Percentiles rank a stretch among this genome's conserved stretches.
Evolutionary conservation across 2,329 filamentous ascomycete genomes (phyloP).

Genomic region (Exophiala viscosa): DNA sequence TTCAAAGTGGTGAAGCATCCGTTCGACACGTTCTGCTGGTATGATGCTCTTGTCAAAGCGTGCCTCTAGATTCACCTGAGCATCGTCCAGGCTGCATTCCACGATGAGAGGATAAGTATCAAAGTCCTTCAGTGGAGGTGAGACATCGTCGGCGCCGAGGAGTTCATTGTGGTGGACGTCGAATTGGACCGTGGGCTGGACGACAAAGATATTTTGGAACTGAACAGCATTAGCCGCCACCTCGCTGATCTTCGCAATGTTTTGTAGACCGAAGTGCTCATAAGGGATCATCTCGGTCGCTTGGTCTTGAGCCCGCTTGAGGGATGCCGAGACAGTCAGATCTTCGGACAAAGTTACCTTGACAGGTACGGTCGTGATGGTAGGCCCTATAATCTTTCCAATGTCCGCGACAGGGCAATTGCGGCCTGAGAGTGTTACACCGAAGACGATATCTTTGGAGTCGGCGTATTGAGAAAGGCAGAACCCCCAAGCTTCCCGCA

Average conservation of each 20-base stretch:
- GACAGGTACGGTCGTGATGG: slow-evolving; percentile 41
- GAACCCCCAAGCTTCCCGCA: slow-evolving; percentile 47
- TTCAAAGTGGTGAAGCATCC: slow-evolving; percentile 51
- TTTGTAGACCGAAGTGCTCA: slow-evolving; percentile 57
- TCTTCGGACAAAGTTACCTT: slow-evolving; percentile 39
- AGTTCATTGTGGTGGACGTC: no score
- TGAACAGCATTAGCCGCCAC: no score
- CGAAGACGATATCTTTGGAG: slow-evolving; percentile 48
- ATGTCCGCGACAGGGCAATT: slow-evolving; percentile 36
- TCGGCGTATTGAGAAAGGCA: slow-evolving; percentile 46
- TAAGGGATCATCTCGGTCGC: slow-evolving; percentile 58
- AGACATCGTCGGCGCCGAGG: no score
- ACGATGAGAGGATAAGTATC: slow-evolving; percentile 62
- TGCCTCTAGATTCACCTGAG: slow-evolving; percentile 57
- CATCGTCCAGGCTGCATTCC: slow-evolving; percentile 58
- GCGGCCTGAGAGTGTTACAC: slow-evolving; percentile 38
- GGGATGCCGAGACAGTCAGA: slow-evolving; percentile 45
- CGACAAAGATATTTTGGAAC: no score
- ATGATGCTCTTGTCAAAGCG: slow-evolving; percentile 63
- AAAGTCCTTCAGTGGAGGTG: no score
- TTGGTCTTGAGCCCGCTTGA: slow-evolving; percentile 55
- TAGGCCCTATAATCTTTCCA: slow-evolving; percentile 39
- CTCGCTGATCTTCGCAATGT: no score
- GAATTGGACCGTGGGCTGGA: no score
- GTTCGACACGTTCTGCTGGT: slow-evolving; percentile 51